Evolutionary conservation across 768 basidiomycete species (phyloP), one percentile per base, ranked within the genome.

Genomic region (Psilocybe cyanescens): DNA sequence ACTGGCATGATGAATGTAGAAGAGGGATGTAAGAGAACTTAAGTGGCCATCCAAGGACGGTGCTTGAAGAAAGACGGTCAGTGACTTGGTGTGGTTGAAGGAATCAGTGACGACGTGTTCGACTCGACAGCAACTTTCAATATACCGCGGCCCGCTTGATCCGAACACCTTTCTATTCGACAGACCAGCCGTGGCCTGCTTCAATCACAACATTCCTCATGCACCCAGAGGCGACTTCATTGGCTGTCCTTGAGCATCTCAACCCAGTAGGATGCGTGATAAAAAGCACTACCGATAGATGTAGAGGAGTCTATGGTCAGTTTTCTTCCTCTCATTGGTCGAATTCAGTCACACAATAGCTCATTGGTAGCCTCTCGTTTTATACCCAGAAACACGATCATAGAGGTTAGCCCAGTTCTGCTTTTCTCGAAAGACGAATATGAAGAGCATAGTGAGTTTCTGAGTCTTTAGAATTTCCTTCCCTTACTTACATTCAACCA

Each of bases 381-480:
- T 33, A 87, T 95, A 61, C 79, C 87, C 17, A 74, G 81, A 9
- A 79, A 84, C 11, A 89, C 89, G 0, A 66, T 90, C n/a, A 71
- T 98, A 62, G 96, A 97, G 73, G 84, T 88, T 66, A 91, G 90
- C 63, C 95, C 96, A 2, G 92, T 94, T 17, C 76, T 97, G n/a
- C 77, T 97, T 9, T 85, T 96, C 68, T 72, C 78, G 4, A 80
- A 82, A 58, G 79, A 85, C 28, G 93, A 95, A 75, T 95, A 94
- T 66, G 79, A 83, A 48, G 69, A 72, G 4, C 83, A 92, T 74
- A 86, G 87, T 66, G 76, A 72, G 65, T 60, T 24, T 41, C 49
- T 9, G n/a, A 30, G 24, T 24, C 24, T 24, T 24, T 24, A 24
- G n/a, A 12, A 7, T 39, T 19, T 28, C 49, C 54, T 24, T 45